phyloP scores from a whole-genome alignment of 495 filamentous ascomycete genomes.

The Tuber borchii region DNA sequence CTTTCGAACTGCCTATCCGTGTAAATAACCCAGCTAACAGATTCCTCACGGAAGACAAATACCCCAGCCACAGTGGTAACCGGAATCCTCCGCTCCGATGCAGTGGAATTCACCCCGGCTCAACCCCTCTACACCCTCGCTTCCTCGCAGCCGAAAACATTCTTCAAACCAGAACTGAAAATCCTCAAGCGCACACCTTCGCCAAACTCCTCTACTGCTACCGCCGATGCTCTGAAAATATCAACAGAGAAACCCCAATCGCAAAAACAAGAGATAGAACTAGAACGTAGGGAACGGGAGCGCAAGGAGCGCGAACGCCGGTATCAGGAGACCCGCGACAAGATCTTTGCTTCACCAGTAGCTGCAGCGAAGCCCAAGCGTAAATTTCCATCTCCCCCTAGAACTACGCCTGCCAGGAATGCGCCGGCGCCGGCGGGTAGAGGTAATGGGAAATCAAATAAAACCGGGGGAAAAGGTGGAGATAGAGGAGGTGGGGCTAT shows the following conservation, averaged over 20 bases:
- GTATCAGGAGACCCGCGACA: constrained; percentile 34
- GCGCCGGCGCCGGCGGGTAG: not conserved
- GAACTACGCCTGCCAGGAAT: constrained; percentile 10
- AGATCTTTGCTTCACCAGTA: constrained; percentile 28
- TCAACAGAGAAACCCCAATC: constrained; percentile 14
- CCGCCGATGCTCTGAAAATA: not conserved
- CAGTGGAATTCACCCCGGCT: constrained; percentile 17
- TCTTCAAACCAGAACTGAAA: constrained; percentile 37
- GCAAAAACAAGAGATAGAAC: constrained; percentile 26
- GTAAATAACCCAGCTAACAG: constrained; percentile 8
- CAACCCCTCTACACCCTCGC: constrained; percentile 16
- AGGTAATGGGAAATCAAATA: constrained; percentile 1
- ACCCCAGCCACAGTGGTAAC: constrained; percentile 5
- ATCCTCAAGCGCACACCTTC: constrained; percentile 33
- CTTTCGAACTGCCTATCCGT: not conserved
- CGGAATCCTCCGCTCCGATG: constrained; percentile 17
- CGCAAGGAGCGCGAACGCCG: constrained; percentile 35
- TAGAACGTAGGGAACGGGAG: constrained; percentile 28
- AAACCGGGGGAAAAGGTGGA: not conserved
- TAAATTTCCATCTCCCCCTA: constrained; percentile 1
- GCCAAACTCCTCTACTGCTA: constrained; percentile 7
- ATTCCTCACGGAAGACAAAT: constrained; percentile 11
- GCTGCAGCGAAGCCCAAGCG: not conserved
- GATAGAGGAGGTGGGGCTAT: constrained; percentile 16
- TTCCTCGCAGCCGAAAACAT: constrained; percentile 31